phyloP scores from a whole-genome alignment of 1,139 yeast species.

The Blastobotrys proliferans region DNA sequence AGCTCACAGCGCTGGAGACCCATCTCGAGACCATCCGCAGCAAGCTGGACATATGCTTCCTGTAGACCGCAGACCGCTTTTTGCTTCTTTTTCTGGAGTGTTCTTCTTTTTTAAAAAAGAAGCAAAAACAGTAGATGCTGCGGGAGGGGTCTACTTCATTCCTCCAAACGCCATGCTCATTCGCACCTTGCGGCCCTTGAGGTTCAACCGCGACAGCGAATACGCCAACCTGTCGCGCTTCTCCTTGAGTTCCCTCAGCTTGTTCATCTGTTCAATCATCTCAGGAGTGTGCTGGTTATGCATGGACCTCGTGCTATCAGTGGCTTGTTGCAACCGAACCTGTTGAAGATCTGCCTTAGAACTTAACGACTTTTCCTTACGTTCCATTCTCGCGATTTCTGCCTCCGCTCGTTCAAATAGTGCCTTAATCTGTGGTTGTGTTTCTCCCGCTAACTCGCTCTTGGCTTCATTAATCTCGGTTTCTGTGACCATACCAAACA shows the following conservation, averaged over 20 bases:
- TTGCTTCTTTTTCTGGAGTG: neutral
- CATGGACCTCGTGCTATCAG: conserved; percentile 25
- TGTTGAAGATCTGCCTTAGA: conserved; percentile 29
- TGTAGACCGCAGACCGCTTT: neutral
- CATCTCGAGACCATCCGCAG: conserved; percentile 25
- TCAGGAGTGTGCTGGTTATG: neutral
- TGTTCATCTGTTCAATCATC: conserved; percentile 34
- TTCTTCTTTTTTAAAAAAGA: no score
- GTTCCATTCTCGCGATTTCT: conserved; percentile 27
- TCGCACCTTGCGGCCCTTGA: conserved; percentile 29
- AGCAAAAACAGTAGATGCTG: neutral
- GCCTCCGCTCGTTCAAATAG: conserved; percentile 25
- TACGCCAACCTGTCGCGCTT: conserved; percentile 38
- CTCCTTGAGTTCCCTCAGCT: conserved; percentile 34
- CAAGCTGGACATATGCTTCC: conserved; percentile 21
- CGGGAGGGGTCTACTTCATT: neutral
- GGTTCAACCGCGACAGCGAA: conserved; percentile 32
- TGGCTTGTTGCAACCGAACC: conserved; percentile 23
- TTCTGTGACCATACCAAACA: conserved; percentile 33
- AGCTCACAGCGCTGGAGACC: conserved; percentile 31
- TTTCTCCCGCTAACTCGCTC: conserved; percentile 25
- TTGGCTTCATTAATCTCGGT: conserved; percentile 27
- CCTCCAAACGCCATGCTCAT: conserved; percentile 21
- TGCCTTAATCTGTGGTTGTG: conserved; percentile 29
- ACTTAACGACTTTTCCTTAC: conserved; percentile 24